phyloP scores from a whole-genome alignment of 331 rosid species.

The Pyracantha coccinea region DNA sequence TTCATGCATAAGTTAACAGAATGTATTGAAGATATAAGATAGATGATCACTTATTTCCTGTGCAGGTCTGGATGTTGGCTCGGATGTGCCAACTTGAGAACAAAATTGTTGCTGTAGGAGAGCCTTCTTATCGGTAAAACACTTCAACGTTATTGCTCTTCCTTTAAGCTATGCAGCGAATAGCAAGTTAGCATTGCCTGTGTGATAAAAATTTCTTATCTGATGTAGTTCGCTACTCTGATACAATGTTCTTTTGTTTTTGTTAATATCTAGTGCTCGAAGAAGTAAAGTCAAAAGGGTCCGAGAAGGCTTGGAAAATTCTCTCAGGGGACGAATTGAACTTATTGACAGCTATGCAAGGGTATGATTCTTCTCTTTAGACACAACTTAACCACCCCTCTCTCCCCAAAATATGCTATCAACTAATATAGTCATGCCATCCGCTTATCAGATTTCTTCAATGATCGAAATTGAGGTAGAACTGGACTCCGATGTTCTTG shows the following conservation, averaged over 20 bases:
- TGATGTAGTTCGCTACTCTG: neutral
- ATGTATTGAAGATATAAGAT: constrained; percentile 3
- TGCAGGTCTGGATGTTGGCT: constrained; percentile 95
- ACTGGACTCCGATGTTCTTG: constrained; percentile 87
- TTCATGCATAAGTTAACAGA: neutral
- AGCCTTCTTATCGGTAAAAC: constrained; percentile 78
- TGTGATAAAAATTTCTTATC: neutral
- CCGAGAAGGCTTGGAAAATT: constrained; percentile 68
- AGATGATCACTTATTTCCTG: constrained; percentile 8
- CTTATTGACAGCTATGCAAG: constrained; percentile 85
- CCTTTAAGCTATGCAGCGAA: neutral
- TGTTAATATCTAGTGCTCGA: constrained; percentile 46
- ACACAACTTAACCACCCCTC: neutral
- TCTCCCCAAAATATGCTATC: constrained; percentile 1
- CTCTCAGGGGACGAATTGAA: constrained; percentile 76
- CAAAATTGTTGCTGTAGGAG: constrained; percentile 92
- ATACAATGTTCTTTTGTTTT: constrained; percentile 2
- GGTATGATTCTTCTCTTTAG: constrained; percentile 31
- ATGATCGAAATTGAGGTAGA: constrained; percentile 97
- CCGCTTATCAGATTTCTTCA: constrained; percentile 61
- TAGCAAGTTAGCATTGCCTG: neutral
- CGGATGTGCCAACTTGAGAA: constrained; percentile 97
- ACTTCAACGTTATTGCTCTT: neutral
- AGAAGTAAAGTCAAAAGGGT: constrained; percentile 73
- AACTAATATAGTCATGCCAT: constrained; percentile 12